These are phyloP conservation scores for Hordeum pubiflorum DNA, from an alignment of 202 grass and related monocot species.

Conservation along the genomic window DNA sequence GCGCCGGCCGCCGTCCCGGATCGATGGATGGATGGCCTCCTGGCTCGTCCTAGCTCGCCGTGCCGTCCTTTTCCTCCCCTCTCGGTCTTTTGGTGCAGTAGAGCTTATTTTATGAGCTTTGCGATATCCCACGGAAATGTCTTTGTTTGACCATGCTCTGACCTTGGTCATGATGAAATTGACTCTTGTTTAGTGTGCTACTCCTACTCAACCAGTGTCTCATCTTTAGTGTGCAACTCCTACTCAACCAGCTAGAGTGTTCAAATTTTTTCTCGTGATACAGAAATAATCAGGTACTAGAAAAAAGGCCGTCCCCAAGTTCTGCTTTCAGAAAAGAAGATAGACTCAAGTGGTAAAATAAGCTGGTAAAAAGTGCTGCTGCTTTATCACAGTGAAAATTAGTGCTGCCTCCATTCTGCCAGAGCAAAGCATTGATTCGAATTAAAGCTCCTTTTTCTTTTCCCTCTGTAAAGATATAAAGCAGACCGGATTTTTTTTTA, in stretches of 20 bases:
- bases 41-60: neutral
- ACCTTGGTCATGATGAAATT: constrained; percentile 37
- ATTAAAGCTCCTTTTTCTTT: neutral
- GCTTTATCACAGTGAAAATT: constrained; percentile 25
- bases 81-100: neutral
- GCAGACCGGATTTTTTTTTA: neutral
- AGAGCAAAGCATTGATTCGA: neutral
- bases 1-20: neutral
- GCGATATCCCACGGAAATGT: neutral
- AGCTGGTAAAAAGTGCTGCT: constrained; percentile 12
- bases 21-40: neutral
- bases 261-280: neutral
- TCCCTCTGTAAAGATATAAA: neutral
- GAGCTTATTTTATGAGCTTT: neutral
- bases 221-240: too few species aligned
- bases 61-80: neutral
- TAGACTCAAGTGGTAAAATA: neutral
- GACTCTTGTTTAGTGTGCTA: neutral
- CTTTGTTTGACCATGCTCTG: constrained; percentile 30
- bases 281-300: neutral
- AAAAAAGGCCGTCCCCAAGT: too few species aligned
- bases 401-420: constrained; percentile 11
- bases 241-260: too few species aligned
- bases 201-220: neutral
- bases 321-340: neutral